Conservation (phyloP, 345 rosid species). For the Populus deltoides region DNA sequence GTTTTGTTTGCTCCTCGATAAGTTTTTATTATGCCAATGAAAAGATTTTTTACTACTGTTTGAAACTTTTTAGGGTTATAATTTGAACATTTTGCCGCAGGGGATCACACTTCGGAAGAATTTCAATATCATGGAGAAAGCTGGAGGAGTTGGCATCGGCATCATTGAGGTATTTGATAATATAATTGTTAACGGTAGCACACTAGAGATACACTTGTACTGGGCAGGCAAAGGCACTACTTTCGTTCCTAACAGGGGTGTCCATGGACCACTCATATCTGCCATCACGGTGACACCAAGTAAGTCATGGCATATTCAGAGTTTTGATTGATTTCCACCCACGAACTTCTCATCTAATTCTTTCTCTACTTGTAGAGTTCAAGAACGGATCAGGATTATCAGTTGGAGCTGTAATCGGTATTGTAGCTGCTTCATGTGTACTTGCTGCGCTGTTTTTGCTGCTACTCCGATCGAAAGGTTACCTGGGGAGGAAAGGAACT, state of each 20-base stretch:
- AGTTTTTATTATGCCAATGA: neutral
- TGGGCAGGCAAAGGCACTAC: conserved; percentile 94
- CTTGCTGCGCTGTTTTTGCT: conserved; percentile 39
- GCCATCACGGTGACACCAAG: conserved; percentile 72
- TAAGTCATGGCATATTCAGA: conserved; percentile 26
- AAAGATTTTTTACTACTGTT: too few species aligned
- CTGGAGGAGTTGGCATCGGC: conserved; percentile 67
- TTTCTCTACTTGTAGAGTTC: conserved; percentile 43
- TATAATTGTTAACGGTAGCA: conserved; percentile 47
- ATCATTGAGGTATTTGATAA: conserved; percentile 26
- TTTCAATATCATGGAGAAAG: conserved; percentile 61
- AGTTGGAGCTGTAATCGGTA: conserved; percentile 62
- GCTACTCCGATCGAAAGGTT: conserved; percentile 46
- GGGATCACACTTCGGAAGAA: conserved; percentile 49
- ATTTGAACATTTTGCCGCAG: conserved; percentile 28
- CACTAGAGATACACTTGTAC: conserved; percentile 68
- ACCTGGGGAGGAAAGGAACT: conserved; percentile 48
- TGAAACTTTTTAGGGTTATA: too few species aligned
- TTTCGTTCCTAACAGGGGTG: conserved; percentile 55
- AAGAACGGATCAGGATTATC: conserved; percentile 47
- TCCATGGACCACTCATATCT: conserved; percentile 83
- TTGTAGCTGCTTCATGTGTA: conserved; percentile 49
- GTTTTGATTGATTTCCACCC: neutral
- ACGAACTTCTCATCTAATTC: neutral
- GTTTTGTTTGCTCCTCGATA: neutral